Evolutionary conservation across 306 rosid species (phyloP).

Genomic region (Comarum palustre): DNA sequence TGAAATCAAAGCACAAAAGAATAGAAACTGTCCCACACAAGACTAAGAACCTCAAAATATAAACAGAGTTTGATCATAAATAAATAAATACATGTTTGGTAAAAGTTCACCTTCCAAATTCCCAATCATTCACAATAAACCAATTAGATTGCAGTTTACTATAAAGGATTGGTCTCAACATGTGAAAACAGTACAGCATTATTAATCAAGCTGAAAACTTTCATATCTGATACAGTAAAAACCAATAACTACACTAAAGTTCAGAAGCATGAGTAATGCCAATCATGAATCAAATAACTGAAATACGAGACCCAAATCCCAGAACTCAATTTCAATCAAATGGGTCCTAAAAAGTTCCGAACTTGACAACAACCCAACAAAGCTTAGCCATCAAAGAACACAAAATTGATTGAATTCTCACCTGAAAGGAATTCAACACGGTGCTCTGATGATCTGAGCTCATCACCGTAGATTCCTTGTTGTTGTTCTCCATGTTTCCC

Average conservation of each 20-base stretch:
- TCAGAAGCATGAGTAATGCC: neutral
- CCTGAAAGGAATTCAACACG: conserved; percentile 56
- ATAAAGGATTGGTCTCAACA: neutral
- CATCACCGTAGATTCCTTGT: conserved; percentile 33
- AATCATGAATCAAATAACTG: conserved; percentile 4
- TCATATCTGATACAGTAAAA: neutral
- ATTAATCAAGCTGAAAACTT: neutral
- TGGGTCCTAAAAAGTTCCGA: conserved; percentile 1
- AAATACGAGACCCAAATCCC: conserved; percentile 6
- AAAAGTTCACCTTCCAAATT: neutral
- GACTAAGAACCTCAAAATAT: neutral
- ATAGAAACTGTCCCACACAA: neutral
- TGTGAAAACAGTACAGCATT: neutral
- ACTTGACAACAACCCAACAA: conserved; percentile 17
- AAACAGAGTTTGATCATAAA: neutral
- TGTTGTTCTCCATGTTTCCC: conserved; percentile 35
- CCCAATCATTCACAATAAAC: neutral
- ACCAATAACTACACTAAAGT: neutral
- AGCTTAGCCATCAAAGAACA: conserved; percentile 3
- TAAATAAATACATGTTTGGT: neutral
- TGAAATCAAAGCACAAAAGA: neutral
- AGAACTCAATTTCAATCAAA: conserved; percentile 12
- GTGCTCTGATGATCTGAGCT: conserved; percentile 33
- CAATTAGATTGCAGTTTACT: neutral
- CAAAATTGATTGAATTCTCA: conserved; percentile 25